Percentiles rank a stretch among this genome's conserved stretches.
These are phyloP conservation scores for Furculomyces boomerangus DNA, from an alignment of 371 early-diverging fungal genomes.

Conservation along the genomic window DNA sequence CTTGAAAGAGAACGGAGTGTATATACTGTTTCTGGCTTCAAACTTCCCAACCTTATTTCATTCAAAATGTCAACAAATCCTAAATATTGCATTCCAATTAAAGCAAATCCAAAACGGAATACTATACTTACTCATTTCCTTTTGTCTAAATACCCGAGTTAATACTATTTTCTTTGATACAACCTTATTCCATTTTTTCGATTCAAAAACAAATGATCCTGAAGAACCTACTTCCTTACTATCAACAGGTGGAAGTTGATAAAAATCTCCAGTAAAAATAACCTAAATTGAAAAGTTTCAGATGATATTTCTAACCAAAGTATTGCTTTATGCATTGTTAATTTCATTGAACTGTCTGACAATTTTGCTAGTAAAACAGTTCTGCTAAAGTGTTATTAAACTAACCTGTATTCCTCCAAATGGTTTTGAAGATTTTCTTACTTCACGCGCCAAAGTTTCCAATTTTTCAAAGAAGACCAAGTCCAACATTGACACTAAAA, in stretches of 20 bases:
- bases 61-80: conserved; percentile 41
- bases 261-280: conserved; percentile 75
- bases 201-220: conserved; percentile 49
- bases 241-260: conserved; percentile 76
- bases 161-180: conserved; percentile 27
- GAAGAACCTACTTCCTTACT: conserved; percentile 5
- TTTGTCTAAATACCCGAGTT: conserved; percentile 23
- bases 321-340: too few species aligned
- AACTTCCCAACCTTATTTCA: conserved; percentile 38
- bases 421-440: conserved; percentile 29
- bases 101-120: not conserved
- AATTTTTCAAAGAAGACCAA: conserved; percentile 61
- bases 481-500: conserved; percentile 67
- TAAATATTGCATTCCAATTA: too few species aligned
- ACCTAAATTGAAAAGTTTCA: too few species aligned
- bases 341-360: too few species aligned
- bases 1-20: conserved; percentile 34
- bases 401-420: conserved; percentile 79
- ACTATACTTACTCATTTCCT: conserved; percentile 16
- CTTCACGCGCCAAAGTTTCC: conserved; percentile 42
- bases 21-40: conserved; percentile 28
- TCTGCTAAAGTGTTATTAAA: too few species aligned
- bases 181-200: conserved; percentile 38
- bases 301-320: too few species aligned
- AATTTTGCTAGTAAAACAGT: too few species aligned